phyloP scores from a whole-genome alignment of 805 yeast species.

The Starmerella sirachaensis region DNA sequence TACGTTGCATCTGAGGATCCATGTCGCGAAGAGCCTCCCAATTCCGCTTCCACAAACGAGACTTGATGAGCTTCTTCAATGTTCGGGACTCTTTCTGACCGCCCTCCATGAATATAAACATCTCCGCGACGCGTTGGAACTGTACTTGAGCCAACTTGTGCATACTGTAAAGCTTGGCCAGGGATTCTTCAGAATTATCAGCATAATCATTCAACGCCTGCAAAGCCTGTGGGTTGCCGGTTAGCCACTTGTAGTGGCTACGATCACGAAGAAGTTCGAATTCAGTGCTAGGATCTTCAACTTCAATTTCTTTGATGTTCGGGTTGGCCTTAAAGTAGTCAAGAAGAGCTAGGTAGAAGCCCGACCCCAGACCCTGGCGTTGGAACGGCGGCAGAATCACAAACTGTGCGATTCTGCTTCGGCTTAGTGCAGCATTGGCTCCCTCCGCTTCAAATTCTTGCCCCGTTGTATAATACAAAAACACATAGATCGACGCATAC shows the following conservation, averaged over 20 bases:
- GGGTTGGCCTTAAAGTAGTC: slow-evolving; percentile 44
- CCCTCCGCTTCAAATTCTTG: slow-evolving; percentile 32
- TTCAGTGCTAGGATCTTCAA: slow-evolving; percentile 88
- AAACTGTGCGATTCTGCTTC: slow-evolving; percentile 81
- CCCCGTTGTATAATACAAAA: slow-evolving; percentile 60
- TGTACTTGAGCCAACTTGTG: slow-evolving; percentile 68
- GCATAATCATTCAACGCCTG: slow-evolving; percentile 14
- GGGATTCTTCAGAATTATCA: slow-evolving; percentile 30
- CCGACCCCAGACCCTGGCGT: slow-evolving; percentile 52
- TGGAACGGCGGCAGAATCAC: slow-evolving; percentile 77
- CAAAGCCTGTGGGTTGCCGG: slow-evolving; percentile 17
- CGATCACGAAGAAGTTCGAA: slow-evolving; percentile 87
- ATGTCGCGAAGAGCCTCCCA: slow-evolving; percentile 63
- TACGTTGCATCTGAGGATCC: slow-evolving; percentile 65
- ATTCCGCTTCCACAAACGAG: slow-evolving; percentile 65
- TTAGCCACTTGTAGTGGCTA: slow-evolving; percentile 50
- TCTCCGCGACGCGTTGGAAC: slow-evolving; percentile 63
- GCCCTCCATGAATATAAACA: slow-evolving; percentile 42
- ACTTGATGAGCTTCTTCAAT: slow-evolving; percentile 52
- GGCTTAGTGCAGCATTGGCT: slow-evolving; percentile 24
- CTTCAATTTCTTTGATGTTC: slow-evolving; percentile 56
- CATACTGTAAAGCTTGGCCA: slow-evolving; percentile 28
- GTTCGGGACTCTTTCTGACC: slow-evolving; percentile 22
- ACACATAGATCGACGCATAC: slow-evolving; percentile 70
- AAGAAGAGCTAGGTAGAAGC: slow-evolving; percentile 46